These are phyloP conservation scores for Neostapfia colusana DNA, from an alignment of 176 grass and related monocot genomes.

Conservation along the genomic window DNA sequence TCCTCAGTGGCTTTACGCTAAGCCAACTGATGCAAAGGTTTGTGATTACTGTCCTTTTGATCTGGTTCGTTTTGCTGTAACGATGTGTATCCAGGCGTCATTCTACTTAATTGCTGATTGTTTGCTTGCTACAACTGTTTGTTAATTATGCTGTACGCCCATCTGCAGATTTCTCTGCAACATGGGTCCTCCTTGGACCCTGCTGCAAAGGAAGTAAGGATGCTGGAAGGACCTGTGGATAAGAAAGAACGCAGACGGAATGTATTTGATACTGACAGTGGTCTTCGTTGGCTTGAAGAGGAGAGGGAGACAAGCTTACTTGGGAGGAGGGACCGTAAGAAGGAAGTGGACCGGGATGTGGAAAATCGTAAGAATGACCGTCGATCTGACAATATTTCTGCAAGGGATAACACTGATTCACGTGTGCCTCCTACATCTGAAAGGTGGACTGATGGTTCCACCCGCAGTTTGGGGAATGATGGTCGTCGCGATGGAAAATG, in stretches of 20 bases:
- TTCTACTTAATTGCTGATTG: neutral
- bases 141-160: neutral
- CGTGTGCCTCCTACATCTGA: constrained; percentile 52
- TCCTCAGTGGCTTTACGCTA: constrained; percentile 94
- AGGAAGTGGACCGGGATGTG: constrained; percentile 77
- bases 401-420: constrained; percentile 59
- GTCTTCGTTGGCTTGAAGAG: constrained; percentile 88
- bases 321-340: constrained; percentile 76
- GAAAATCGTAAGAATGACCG: constrained; percentile 69
- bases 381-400: constrained; percentile 61
- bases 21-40: constrained; percentile 85
- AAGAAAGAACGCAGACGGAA: constrained; percentile 74
- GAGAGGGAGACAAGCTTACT: constrained; percentile 91
- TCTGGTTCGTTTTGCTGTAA: constrained; percentile 6
- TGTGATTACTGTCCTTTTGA: neutral
- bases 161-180: constrained; percentile 35
- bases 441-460: constrained; percentile 58
- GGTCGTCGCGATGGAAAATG: constrained; percentile 74
- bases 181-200: constrained; percentile 58
- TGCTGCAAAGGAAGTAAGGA: constrained; percentile 62
- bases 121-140: neutral
- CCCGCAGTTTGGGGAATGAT: constrained; percentile 55
- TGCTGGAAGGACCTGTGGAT: constrained; percentile 60
- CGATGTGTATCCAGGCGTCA: neutral
- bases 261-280: constrained; percentile 61